Evolutionary conservation across 176 grass and related monocot species (phyloP).

Genomic region (Cenchrus americanus): DNA sequence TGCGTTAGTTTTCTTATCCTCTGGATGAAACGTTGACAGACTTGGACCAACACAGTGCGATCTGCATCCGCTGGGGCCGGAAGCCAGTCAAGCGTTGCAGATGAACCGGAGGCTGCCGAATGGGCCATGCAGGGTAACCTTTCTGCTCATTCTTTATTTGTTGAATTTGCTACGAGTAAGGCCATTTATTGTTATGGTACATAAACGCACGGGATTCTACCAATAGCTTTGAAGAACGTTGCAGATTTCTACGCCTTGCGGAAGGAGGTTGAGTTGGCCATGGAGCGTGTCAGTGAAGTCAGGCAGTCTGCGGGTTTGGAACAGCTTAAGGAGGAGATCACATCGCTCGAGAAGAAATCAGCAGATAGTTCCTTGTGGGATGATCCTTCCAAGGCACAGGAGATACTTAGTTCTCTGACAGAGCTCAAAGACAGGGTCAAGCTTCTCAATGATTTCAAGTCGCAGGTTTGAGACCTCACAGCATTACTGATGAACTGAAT

Average conservation of each 20-base stretch:
- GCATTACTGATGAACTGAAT: conserved; percentile 17
- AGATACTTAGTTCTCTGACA: conserved; percentile 81
- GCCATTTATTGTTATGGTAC: neutral
- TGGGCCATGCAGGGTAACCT: conserved; percentile 93
- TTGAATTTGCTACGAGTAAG: neutral
- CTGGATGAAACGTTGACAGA: conserved; percentile 51
- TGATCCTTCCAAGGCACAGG: conserved; percentile 89
- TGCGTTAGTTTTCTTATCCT: conserved; percentile 47
- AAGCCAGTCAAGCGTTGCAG: conserved; percentile 63
- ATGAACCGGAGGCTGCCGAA: conserved; percentile 61
- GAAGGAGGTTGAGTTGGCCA: conserved; percentile 85
- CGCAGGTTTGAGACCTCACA: conserved; percentile 55
- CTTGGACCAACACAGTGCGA: conserved; percentile 61
- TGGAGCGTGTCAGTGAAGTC: conserved; percentile 64
- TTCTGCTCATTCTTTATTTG: neutral
- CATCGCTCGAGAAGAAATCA: conserved; percentile 70
- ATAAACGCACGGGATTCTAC: neutral
- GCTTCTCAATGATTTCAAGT: conserved; percentile 75
- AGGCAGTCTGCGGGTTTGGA: conserved; percentile 70
- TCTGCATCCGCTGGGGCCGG: conserved; percentile 58
- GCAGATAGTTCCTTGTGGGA: conserved; percentile 87
- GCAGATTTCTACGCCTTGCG: conserved; percentile 89
- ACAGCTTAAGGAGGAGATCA: conserved; percentile 65
- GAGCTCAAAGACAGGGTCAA: conserved; percentile 91
- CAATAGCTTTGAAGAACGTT: neutral